Base-by-base conservation (phyloP, 177 flowering plant species). In the Vitis hybrid region DNA sequence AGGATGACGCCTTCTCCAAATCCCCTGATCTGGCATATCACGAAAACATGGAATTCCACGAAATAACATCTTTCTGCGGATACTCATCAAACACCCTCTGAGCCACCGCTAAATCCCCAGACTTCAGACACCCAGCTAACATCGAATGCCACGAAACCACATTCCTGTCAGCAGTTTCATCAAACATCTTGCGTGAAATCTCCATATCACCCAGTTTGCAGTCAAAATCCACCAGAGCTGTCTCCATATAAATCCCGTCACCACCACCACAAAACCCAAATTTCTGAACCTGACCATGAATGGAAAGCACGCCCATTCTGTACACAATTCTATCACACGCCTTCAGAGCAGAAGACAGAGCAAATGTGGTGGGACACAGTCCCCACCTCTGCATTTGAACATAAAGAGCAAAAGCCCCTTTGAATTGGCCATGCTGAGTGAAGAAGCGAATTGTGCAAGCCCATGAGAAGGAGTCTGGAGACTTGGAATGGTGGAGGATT, bases 121-220 rank as follows among this genome's bases (percentile, higher is more conserved):
- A 66, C 62, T 74, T 91, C 74, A 86, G 71, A 80, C 80, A 77
- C 76, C 92, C 91, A 39, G 68, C 69, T n/a, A 91, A 72, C 52
- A 88, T 64, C 9, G 93, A 82, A 70, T 89, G 89, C 97, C 97
- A 91, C 3, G 92, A 83, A 60, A 89, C 88, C 26, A 85, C 89
- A 79, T 89, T 89, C 66, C 79, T 83, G 58, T 64, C 81, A 7
- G 62, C 19, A 81, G 86, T 85, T 19, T 81, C 85, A 72, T 86
- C 86, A 63, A 89, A 91, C 76, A 88, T 83, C 72, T 51, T 84
- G 26, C 68, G 76, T 7, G 93, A 89, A 58, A 55, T 70, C 32
- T 26, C 77, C 79, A 83, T 81, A 19, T 85, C 87, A 39, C 86
- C 87, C 62, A 81, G 51, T 63, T 90, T 87, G 2, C 82, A 72